These are phyloP conservation scores for Lactifluus volemus DNA, from an alignment of 768 basidiomycete species.

Conservation along the genomic window DNA sequence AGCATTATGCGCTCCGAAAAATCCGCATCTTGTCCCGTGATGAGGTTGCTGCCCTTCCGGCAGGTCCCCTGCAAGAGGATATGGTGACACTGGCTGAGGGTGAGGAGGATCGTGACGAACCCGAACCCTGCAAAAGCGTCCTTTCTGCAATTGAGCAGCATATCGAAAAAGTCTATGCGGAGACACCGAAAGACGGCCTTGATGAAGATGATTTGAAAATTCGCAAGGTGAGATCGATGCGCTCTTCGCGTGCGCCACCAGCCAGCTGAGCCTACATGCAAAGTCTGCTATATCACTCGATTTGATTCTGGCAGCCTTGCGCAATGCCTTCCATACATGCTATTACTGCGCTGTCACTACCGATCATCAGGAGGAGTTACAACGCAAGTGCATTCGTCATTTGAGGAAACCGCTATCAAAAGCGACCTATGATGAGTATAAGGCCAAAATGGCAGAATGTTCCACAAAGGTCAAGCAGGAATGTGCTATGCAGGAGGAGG, in stretches of 20 bases:
- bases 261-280: conserved; percentile 18
- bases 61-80: conserved; percentile 20
- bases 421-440: conserved; percentile 50
- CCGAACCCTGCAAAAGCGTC: conserved; percentile 55
- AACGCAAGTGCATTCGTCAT: conserved; percentile 91
- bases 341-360: conserved; percentile 95
- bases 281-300: conserved; percentile 81
- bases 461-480: conserved; percentile 36
- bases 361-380: conserved; percentile 91
- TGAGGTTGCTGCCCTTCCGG: conserved; percentile 16
- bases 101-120: conserved; percentile 34
- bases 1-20: conserved; percentile 47
- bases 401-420: conserved; percentile 68
- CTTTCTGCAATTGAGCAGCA: conserved; percentile 74
- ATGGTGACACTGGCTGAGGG: conserved; percentile 19
- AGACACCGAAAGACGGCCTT: conserved; percentile 53
- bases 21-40: conserved; percentile 24
- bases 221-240: conserved; percentile 51
- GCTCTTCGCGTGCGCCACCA: conserved; percentile 10
- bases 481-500: conserved; percentile 35
- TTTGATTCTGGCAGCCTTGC: conserved; percentile 87
- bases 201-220: conserved; percentile 59
- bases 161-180: conserved; percentile 66
- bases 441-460: conserved; percentile 42
- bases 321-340: conserved; percentile 88